Evolutionary conservation across 23 red algal genomes (phyloP).

Genomic region (Cyanidiococcus yangmingshanensis): DNA sequence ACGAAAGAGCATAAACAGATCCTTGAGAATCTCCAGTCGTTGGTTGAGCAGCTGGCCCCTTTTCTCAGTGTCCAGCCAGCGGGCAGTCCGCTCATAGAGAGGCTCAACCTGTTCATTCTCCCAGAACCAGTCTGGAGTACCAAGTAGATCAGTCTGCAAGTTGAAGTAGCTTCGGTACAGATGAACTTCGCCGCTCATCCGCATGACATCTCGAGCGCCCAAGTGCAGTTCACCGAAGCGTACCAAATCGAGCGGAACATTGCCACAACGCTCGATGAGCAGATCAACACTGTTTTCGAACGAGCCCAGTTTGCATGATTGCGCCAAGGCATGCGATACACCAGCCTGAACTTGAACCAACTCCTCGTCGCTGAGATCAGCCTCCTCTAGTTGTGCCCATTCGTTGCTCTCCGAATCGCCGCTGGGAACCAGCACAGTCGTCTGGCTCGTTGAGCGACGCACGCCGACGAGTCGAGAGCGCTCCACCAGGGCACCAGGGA

Average conservation of each 20-base stretch:
- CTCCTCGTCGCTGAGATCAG: slow-evolving; percentile 26
- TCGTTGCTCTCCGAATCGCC: background rate
- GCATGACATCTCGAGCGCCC: slow-evolving; percentile 39
- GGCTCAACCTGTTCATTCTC: slow-evolving; percentile 44
- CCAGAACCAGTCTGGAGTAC: slow-evolving; percentile 47
- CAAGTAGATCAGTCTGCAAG: slow-evolving; percentile 50
- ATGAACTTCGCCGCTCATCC: slow-evolving; percentile 37
- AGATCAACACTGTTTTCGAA: slow-evolving; percentile 44
- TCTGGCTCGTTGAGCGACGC: background rate
- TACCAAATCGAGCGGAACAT: slow-evolving; percentile 30
- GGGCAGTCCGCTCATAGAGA: slow-evolving; percentile 28
- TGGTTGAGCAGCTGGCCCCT: slow-evolving; percentile 35
- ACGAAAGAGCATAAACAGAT: slow-evolving; percentile 39
- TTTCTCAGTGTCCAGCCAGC: slow-evolving; percentile 34
- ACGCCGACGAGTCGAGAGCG: slow-evolving; percentile 12
- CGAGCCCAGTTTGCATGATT: slow-evolving; percentile 36
- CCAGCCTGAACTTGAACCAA: slow-evolving; percentile 30
- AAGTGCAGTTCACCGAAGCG: slow-evolving; percentile 32
- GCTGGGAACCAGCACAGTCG: background rate
- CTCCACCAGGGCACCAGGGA: slow-evolving; percentile 12
- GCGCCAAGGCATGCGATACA: slow-evolving; percentile 35
- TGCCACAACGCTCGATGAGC: slow-evolving; percentile 33
- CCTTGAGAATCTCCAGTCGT: slow-evolving; percentile 28
- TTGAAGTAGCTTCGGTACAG: slow-evolving; percentile 29
- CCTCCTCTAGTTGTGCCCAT: slow-evolving; percentile 4